A percentile compares a stretch with the other conserved stretches of the same genome.
These are phyloP conservation scores for Euphorbia tirucalli DNA, from an alignment of 345 rosid species.

Conservation along the genomic window DNA sequence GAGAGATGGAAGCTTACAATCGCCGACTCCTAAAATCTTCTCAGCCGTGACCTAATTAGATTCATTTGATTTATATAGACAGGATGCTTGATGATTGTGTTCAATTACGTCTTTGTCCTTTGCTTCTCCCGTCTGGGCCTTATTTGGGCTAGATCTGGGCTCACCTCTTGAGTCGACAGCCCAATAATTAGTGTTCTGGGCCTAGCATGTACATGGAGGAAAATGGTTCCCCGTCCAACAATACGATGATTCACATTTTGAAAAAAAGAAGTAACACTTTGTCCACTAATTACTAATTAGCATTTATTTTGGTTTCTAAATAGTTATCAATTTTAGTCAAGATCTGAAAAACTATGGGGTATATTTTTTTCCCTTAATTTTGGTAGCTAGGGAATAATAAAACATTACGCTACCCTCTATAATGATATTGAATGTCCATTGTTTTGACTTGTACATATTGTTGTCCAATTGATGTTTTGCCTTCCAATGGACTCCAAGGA, in stretches of 20 bases:
- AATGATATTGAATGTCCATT: not conserved
- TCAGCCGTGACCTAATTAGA: not conserved
- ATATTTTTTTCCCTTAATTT: not conserved
- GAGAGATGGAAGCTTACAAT: too few relatives aligned
- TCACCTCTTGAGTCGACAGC: too few relatives aligned
- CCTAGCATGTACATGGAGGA: too few relatives aligned
- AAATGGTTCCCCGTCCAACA: too few relatives aligned
- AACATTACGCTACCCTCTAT: conserved; percentile 11
- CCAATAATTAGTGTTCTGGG: too few relatives aligned
- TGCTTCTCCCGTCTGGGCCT: not conserved
- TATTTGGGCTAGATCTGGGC: not conserved
- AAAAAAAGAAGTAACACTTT: too few relatives aligned
- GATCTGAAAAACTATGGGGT: too few relatives aligned
- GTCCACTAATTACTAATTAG: not conserved
- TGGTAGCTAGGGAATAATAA: too few relatives aligned
- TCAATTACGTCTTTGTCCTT: not conserved
- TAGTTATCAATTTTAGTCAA: not conserved
- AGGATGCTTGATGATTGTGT: not conserved
- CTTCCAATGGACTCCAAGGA: conserved; percentile 10
- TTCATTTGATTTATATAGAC: not conserved
- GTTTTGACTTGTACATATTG: not conserved
- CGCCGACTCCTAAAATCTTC: not conserved
- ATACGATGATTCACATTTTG: too few relatives aligned
- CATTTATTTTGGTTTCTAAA: not conserved
- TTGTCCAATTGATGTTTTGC: conserved; percentile 1